Evolutionary conservation across 352 stramenopile species (phyloP), one percentile per base, ranked within the genome.

Genomic region (Phytophthora meadii): DNA sequence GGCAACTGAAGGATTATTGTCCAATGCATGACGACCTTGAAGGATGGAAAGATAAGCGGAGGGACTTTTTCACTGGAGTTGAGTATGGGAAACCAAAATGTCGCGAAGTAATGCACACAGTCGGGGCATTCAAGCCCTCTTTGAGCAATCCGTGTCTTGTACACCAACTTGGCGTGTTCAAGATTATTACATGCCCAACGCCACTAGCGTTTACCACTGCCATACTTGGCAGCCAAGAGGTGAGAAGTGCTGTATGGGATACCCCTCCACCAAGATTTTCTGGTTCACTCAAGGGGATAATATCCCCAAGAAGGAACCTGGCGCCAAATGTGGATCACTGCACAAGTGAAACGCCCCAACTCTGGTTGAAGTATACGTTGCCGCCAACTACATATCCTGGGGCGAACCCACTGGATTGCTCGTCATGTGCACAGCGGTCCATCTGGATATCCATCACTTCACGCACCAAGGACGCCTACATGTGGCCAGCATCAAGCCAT

Each of bases 31-130:
- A 4, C 1, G n/a, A 25, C 22, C 30, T 65, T 60, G 48, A 65
- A 65, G 40, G 8, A 36, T 37, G 24, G 40, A 66, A 15, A 60
- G 40, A 53, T 25, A 52, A 53, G 61, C 61, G 37, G 36, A 62
- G 34, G 51, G 50, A 44, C 28, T 52, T 52, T 19, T 39, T 5
- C 6, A 19, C 30, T 36, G 11, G 9, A 3, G 8, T 36, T 36
- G 30, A 14, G 39, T 65, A 58, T 28, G 55, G 36, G 56, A 51
- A 45, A 11, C 7, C 30, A 36, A 19, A 34, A 42, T 61, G 42
- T 65, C 56, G 56, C 56, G 9, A 37, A 42, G 55, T 50, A 56
- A 62, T 54, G 55, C 14, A 14, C 42, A 39, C 6, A 52, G 32
- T 6, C 41, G n/a, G 42, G 42, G 6, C 28, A 61, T 40, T 9